Evolutionary conservation across 2,329 filamentous ascomycete species (phyloP).

Genomic region (Aureobasidium lini): DNA sequence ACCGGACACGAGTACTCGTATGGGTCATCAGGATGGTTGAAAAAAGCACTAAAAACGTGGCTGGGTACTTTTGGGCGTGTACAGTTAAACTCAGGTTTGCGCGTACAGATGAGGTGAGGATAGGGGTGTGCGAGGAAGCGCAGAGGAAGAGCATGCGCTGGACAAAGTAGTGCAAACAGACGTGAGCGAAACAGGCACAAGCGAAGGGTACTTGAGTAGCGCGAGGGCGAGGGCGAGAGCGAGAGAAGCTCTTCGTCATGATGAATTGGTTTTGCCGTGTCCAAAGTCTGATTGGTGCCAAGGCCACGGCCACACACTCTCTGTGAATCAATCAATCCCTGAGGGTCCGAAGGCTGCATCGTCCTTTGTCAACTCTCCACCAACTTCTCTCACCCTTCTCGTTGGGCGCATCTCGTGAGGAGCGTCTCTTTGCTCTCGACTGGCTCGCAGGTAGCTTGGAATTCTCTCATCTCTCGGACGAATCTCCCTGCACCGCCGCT

Average conservation of each 20-base stretch:
- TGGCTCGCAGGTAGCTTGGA: background rate
- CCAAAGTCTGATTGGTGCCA: background rate
- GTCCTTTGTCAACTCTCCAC: background rate
- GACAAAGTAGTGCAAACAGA: background rate
- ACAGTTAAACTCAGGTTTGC: background rate
- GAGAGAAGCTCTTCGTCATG: background rate
- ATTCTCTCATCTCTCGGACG: background rate
- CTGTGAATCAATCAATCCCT: too few species aligned
- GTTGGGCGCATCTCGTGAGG: background rate
- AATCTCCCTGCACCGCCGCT: background rate
- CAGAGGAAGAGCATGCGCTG: background rate
- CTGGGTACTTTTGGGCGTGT: background rate
- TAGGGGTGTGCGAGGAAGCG: background rate
- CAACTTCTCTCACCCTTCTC: background rate
- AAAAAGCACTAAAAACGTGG: conserved; percentile 1
- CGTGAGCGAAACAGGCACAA: background rate
- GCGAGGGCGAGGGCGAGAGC: too few species aligned
- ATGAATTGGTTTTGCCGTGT: too few species aligned
- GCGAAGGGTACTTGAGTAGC: background rate
- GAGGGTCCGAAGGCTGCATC: background rate
- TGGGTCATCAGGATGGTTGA: background rate
- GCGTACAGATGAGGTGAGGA: background rate
- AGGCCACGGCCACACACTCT: too few species aligned
- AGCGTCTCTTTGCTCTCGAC: conserved; percentile 1
- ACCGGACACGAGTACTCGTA: background rate